Base-by-base conservation (phyloP, 1,139 yeast species). In the Candida neerlandica region DNA sequence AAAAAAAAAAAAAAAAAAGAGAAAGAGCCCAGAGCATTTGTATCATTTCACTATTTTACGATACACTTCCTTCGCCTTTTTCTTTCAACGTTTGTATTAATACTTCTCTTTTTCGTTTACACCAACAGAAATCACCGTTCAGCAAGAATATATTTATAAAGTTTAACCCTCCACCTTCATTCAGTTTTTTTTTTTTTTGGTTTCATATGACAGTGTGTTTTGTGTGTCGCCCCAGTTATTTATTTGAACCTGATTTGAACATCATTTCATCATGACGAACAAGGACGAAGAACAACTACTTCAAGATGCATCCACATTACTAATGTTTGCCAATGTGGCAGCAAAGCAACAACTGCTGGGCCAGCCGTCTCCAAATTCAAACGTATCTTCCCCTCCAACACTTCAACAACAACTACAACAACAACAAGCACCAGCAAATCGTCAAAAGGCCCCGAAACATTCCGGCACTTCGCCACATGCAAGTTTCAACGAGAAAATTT, bases 221-320 rank as follows among this genome's bases (percentile, higher is more conserved):
- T 27, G 27, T 18, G 21, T 38, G 27, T 38, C 15, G 11, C 30
- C 15, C 26, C 30, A 16, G 12, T 14, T 34, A 34, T 16, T 14
- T 34, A 34, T 34, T 34, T 34, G 15, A 10, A 34, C n/a, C 21
- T 34, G 38, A 10, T 34, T 34, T 16, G 23, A 4, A 21, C 23
- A 21, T 21, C 23, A 21, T 38, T 21, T 29, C 14, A 11, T 15
- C 37, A 55, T 55, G 58, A 50, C 54, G 9, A 53, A 54, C 41
- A 49, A 54, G 43, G 58, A 59, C 43, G 74, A 73, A 53, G 71
- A 71, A 49, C 77, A 71, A 61, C 69, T 80, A 27, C 66, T 81
- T 14, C 82, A 80, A 57, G 87, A 83, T 67, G 88, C 89, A 2
- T 81, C 86, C n/a, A 80, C 87, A 18, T 67, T 84, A 47, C 68